Evolutionary conservation across 192 early-diverging fungal genomes (phyloP).

Genomic region (Funneliformis mosseae): DNA sequence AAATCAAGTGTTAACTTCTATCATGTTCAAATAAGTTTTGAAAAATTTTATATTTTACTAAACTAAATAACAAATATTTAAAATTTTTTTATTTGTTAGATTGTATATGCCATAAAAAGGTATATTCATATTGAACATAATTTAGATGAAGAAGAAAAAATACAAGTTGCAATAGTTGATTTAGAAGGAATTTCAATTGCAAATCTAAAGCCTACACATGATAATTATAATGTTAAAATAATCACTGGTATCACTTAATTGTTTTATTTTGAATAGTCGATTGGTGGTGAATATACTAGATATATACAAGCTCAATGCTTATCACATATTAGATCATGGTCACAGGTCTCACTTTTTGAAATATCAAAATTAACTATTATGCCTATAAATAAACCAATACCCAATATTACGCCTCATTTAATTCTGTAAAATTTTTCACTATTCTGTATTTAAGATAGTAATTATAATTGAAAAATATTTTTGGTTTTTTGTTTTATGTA

Average conservation of each 20-base stretch:
- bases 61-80: too few species aligned
- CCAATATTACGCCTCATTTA: not conserved
- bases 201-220: not conserved
- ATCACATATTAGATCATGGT: too few species aligned
- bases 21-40: too few species aligned
- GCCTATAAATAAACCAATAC: not conserved
- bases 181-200: constrained; percentile 7
- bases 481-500: not conserved
- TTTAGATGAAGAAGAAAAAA: constrained; percentile 15
- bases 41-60: too few species aligned
- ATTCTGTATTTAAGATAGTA: not conserved
- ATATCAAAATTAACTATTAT: not conserved
- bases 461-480: not conserved
- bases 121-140: constrained; percentile 6
- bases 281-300: too few species aligned
- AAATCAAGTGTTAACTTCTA: too few species aligned
- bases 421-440: not conserved
- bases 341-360: too few species aligned
- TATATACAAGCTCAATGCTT: too few species aligned
- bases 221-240: constrained; percentile 3
- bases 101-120: not conserved
- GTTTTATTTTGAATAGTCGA: constrained; percentile 1
- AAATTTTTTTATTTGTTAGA: too few species aligned
- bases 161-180: constrained; percentile 5
- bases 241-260: constrained; percentile 7